Evolutionary conservation across 768 basidiomycete genomes (phyloP), one percentile per base, ranked within the genome.

Genomic region (Mycena rosella): DNA sequence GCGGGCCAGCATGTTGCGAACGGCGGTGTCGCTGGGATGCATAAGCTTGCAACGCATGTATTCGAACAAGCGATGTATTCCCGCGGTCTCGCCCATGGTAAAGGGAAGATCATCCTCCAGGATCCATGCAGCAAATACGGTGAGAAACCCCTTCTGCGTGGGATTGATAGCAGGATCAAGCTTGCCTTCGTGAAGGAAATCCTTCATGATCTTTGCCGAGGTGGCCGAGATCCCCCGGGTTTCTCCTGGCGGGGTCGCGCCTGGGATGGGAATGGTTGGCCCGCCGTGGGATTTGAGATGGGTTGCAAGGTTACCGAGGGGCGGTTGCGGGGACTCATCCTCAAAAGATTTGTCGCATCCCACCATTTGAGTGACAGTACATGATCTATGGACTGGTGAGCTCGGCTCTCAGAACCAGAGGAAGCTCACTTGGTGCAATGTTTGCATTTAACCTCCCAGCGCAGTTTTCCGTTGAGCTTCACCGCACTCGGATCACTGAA

Each of bases 81-180:
- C 60, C 2, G 4, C 26, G 1, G 60, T 52, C 45, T 78, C 71
- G 9, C 76, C 75, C 1, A 74, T 75, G 3, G 76, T 78, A 71
- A 76, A 80, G 20, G 76, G 77, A 20, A 77, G 70, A 60, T 74
- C 74, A 38, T 79, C 75, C 34, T 80, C 78, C 4, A 79, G 59
- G 18, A 79, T 76, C 75, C 76, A 80, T 2, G 78, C 77, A 1
- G 78, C 32, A 65, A 80, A 79, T 7, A 80, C 36, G 11, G 72
- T 71, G 17, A 65, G 27, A 52, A 79, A 81, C 2, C 78, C 78
- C 36, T 62, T 67, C 20, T 78, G 65, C 2, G 74, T 77, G 1
- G 70, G 44, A 29, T 68, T 68, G 2, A 74, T 49, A n/a, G 61
- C 63, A 0, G 78, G 81, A 65, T 81, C 78, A 5, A 81, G 72